These are phyloP conservation scores for Botrytis paeoniae DNA, from an alignment of 2,329 filamentous ascomycete genomes.

Conservation along the genomic window DNA sequence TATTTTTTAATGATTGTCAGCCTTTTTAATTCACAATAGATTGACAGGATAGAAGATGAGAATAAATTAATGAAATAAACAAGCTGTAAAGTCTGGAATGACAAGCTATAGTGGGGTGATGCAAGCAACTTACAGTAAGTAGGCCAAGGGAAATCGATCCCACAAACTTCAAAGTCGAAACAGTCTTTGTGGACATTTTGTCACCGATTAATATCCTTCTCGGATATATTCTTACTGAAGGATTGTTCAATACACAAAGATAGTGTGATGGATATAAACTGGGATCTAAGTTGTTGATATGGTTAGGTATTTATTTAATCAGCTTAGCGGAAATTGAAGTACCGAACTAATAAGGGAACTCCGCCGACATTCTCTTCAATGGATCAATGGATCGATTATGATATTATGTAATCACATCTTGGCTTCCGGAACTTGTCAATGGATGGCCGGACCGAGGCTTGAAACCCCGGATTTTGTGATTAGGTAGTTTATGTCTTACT, in stretches of 20 bases:
- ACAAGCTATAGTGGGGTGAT: conserved; percentile 22
- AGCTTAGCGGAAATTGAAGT: too few species aligned
- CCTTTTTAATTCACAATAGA: not conserved
- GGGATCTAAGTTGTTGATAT: not conserved
- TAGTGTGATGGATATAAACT: not conserved
- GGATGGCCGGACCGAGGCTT: not conserved
- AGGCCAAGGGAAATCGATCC: conserved; percentile 87
- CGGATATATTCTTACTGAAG: not conserved
- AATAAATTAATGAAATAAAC: not conserved
- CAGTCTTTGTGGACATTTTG: conserved; percentile 62
- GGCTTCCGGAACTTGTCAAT: not conserved
- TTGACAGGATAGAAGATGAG: not conserved
- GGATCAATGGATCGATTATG: too few species aligned
- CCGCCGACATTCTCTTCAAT: not conserved
- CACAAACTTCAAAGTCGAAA: conserved; percentile 86
- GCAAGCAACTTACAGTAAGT: conserved; percentile 66
- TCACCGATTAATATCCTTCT: not conserved
- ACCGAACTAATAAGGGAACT: not conserved
- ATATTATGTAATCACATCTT: conserved; percentile 7
- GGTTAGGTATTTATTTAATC: not conserved
- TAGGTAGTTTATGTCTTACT: not conserved
- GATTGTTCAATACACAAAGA: not conserved
- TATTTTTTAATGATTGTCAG: conserved; percentile 40
- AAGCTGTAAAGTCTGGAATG: not conserved
- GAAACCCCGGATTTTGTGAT: not conserved